Evolutionary conservation across 1,284 basidiomycete species (phyloP), one percentile per base, ranked within the genome.

Genomic region (Pseudozyma thailandica): DNA sequence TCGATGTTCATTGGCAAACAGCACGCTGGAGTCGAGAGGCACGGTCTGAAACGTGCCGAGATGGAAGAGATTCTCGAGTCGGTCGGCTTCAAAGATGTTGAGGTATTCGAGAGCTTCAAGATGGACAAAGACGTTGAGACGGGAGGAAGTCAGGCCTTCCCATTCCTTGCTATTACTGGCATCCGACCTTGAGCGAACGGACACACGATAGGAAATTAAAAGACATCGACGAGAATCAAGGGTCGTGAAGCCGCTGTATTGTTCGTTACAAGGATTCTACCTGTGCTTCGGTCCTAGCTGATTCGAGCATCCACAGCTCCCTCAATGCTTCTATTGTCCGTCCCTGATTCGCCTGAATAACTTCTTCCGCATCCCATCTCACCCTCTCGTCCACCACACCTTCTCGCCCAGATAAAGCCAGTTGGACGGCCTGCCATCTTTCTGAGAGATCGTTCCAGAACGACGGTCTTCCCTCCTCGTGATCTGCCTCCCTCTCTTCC

Each of bases 81-180:
- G 16, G 72, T 47, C 15, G 72, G 72, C 13, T 66, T 71, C 46
- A 48, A 43, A 1, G 15, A 71, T 13, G 58, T 74, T 21, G 28
- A 71, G n/a, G 72, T 74, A 8, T 63, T 66, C 21, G 63, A 71
- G 39, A 70, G 62, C 35, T 74, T 66, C 61, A 44, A 23, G 25
- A 43, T 74, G 43, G 55, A 56, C 31, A 74, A 71, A 26, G 37
- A 44, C 13, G 49, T 74, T 23, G 66, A 72, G 13, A 18, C 30
- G 0, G 59, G 69, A 1, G 45, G 5, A 0, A 21, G 9, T 6
- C 58, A 61, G n/a, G 27, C 51, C 0, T 72, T 72, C 25, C 63
- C 69, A 8, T 72, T 72, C 20, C 45, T 72, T 2, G 69, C 63
- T 2, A 55, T 63, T n/a, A 72, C 69, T 5, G 69, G 69, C 12